Evolutionary conservation across 2,329 filamentous ascomycete species (phyloP), one percentile per base, ranked within the genome.

Genomic region (Fonsecaea erecta): DNA sequence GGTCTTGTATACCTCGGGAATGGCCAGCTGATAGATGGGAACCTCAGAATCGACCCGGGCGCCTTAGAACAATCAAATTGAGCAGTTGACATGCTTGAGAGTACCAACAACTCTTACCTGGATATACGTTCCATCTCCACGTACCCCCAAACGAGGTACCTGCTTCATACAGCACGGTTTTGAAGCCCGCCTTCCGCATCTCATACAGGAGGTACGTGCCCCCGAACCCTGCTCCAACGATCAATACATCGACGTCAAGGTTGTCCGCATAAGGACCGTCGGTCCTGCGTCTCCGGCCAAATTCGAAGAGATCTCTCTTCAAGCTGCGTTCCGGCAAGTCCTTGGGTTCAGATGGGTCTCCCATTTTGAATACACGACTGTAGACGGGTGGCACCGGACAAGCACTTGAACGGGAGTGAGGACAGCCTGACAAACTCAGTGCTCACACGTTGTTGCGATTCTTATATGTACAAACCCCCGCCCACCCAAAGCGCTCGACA

Each of bases 161-260:
- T 0, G 83, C 82, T 68, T 88, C 85, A 66, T 82, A 83, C n/a
- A 86, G 76, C 24, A 80, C 77, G 1, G 78, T 75, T 14, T 81
- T 81, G 40, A 82, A 74, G 1, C 84, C 85, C 8, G 77, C 76
- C 16, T 85, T 81, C 1, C 83, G 81, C 18, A 86, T 78, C 0
- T 81, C 79, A 69, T 85, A 81, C 32, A 86, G 79, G 74, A 81
- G 80, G 61, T 82, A 85, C 21, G 83, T 74, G 16, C 83, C 83
- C 35, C 80, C 69, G 56, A 74, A 73, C 2, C 74, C 74, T 4
- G 73, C 74, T 24, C 74, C 74, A 1, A 75, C 69, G 53, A 71
- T 68, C 53, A 74, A 62, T 14, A 69, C 73, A 68, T 76, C 75
- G 46, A 75, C 60, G 21, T 67, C 63, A 34, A 71, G 60, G 46